These are phyloP conservation scores for Vaccinium macrocarpon DNA, from an alignment of 148 eudicot genomes.

Conservation along the genomic window DNA sequence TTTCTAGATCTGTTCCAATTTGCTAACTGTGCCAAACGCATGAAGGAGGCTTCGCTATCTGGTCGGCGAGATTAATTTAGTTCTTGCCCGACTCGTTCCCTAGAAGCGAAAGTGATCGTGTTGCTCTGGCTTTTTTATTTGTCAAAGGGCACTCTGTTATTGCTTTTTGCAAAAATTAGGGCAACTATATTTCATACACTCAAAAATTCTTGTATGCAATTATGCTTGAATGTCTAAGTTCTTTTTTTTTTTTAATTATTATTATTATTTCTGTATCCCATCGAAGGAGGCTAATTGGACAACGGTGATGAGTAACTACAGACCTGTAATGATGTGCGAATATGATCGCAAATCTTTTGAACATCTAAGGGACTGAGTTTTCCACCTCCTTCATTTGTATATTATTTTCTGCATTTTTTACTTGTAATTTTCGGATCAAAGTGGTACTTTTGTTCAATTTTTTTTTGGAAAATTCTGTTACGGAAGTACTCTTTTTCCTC, in stretches of 20 bases:
- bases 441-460: too few species aligned
- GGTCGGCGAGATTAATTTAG: conserved; percentile 29
- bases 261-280: too few species aligned
- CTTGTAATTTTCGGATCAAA: too few species aligned
- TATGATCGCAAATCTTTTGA: conserved; percentile 67
- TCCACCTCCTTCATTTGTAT: neutral
- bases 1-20: neutral
- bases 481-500: too few species aligned
- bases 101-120: conserved; percentile 62
- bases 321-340: conserved; percentile 88
- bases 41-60: conserved; percentile 31
- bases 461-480: too few species aligned
- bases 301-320: conserved; percentile 60
- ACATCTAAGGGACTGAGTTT: conserved; percentile 80
- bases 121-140: conserved; percentile 23
- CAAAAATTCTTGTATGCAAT: too few species aligned
- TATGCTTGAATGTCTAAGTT: too few species aligned
- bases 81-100: conserved; percentile 80
- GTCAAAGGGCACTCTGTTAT: conserved; percentile 4
- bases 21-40: neutral
- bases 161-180: conserved; percentile 22
- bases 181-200: conserved; percentile 34
- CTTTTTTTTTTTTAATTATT: too few species aligned
- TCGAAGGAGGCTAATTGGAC: neutral
- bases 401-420: neutral